Evolutionary conservation across 768 basidiomycete genomes (phyloP).

Genomic region (Lactarius hatsudake): DNA sequence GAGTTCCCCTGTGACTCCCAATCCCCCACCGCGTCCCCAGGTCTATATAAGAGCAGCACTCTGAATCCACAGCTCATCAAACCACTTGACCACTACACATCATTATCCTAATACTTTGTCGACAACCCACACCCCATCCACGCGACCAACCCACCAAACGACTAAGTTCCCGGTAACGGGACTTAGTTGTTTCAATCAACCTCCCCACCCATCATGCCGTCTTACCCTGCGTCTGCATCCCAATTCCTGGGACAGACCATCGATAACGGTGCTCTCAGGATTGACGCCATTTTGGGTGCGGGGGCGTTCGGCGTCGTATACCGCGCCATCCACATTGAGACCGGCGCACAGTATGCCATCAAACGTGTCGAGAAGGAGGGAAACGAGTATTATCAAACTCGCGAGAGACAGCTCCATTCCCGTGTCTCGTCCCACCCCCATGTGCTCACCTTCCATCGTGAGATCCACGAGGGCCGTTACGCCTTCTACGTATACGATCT

Average conservation of each 20-base stretch:
- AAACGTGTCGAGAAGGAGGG: conserved; percentile 74
- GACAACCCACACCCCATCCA: not conserved
- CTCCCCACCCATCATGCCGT: not conserved
- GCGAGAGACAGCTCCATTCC: conserved; percentile 77
- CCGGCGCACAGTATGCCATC: conserved; percentile 60
- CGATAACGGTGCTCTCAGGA: conserved; percentile 75
- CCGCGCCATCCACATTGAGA: conserved; percentile 60
- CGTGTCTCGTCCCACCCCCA: conserved; percentile 71
- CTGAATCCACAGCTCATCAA: not conserved
- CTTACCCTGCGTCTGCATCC: not conserved
- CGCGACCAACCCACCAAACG: not conserved
- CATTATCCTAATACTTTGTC: not conserved
- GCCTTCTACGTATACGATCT: conserved; percentile 36
- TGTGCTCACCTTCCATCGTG: conserved; percentile 84
- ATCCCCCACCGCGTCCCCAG: not conserved
- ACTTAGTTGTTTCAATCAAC: not conserved
- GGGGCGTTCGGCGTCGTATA: conserved; percentile 98
- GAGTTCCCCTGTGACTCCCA: not conserved
- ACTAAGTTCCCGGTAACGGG: conserved; percentile 4
- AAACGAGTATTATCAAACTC: conserved; percentile 30
- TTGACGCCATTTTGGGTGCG: conserved; percentile 81
- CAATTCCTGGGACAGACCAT: conserved; percentile 39
- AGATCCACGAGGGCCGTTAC: conserved; percentile 73
- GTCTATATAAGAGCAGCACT: not conserved
- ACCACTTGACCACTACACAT: not conserved